Evolutionary conservation across 164 flowering plant genomes (phyloP).

Genomic region (Amborella trichopoda): DNA sequence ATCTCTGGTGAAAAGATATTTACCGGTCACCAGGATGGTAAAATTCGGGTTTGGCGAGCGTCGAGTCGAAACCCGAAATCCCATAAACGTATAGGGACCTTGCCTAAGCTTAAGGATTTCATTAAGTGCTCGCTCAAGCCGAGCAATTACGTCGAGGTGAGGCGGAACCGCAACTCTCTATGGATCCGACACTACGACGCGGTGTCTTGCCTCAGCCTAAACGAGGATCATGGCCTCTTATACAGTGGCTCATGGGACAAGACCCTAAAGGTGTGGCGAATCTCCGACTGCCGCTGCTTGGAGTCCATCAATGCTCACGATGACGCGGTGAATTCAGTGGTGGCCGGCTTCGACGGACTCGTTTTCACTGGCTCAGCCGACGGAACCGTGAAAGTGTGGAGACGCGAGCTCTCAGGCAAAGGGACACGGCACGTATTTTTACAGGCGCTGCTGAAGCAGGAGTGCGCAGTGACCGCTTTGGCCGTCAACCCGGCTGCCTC

Average conservation of each 20-base stretch:
- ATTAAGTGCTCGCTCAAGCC: constrained; percentile 61
- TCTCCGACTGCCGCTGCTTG: constrained; percentile 56
- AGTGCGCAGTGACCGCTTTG: constrained; percentile 69
- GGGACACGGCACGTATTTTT: constrained; percentile 26
- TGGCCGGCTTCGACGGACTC: constrained; percentile 31
- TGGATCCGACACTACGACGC: constrained; percentile 90
- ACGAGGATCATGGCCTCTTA: constrained; percentile 40
- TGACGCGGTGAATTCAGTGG: constrained; percentile 82
- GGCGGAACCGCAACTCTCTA: constrained; percentile 32
- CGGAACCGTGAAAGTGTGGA: constrained; percentile 74
- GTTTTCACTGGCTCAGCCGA: constrained; percentile 84
- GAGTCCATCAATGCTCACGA: constrained; percentile 74
- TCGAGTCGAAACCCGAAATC: constrained; percentile 28
- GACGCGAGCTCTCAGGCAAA: constrained; percentile 37
- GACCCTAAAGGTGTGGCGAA: constrained; percentile 69
- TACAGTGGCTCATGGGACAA: constrained; percentile 92
- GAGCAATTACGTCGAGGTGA: constrained; percentile 53
- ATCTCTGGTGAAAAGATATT: constrained; percentile 59
- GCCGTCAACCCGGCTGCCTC: constrained; percentile 24
- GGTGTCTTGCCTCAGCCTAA: constrained; percentile 60
- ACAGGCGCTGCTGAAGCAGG: constrained; percentile 50
- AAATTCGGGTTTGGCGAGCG: constrained; percentile 68
- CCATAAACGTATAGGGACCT: constrained; percentile 46
- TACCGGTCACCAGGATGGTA: constrained; percentile 91
- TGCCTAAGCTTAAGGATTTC: constrained; percentile 52